Base-by-base conservation (phyloP, 306 rosid species). In the Macrotyloma uniflorum region DNA sequence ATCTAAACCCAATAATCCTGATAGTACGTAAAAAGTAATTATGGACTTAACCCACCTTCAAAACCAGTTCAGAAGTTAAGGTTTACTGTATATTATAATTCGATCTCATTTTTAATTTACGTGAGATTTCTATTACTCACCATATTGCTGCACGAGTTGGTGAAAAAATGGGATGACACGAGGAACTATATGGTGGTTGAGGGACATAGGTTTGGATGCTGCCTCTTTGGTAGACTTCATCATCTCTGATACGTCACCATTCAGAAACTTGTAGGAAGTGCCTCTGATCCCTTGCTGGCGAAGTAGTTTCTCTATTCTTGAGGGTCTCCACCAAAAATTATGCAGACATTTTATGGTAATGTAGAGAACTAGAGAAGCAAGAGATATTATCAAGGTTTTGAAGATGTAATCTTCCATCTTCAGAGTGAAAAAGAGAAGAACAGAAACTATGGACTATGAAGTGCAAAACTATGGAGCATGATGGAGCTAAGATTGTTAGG, bases 211-310 rank as follows among this genome's bases (percentile, higher is more conserved):
- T 55, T 80, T 80, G 23, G 87, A 82, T 10, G 64, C 63, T 4
- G 87, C 86, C 47, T 74, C 81, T 5, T 30, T 10, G 35, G 28
- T 9, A 77, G 77, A 58, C 22, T 45, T 71, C 28, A 24, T 75
- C 70, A 82, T 66, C 43, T 88, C 87, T 16, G 75, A 33, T 70
- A 33, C 51, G 82, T 84, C 92, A 53, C 89, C 91, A 6, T 18
- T 75, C 9, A 75, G 36, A 63, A 80, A 51, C 79, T 70, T 82
- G 78, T 81, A 88, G n/a, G 78, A 67, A 47, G 80, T 79, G 50
- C 91, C 91, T 73, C 35, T 49, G 14, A 88, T 81, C 45, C 88
- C 88, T 83, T 85, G 86, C 50, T 72, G 64, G 58, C 81, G 66
- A 12, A 88, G 22, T 24, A 69, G 46, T 32, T 79, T 83, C 78